Conservation (phyloP, 75 land plant genomes). For the Pinus taeda region DNA sequence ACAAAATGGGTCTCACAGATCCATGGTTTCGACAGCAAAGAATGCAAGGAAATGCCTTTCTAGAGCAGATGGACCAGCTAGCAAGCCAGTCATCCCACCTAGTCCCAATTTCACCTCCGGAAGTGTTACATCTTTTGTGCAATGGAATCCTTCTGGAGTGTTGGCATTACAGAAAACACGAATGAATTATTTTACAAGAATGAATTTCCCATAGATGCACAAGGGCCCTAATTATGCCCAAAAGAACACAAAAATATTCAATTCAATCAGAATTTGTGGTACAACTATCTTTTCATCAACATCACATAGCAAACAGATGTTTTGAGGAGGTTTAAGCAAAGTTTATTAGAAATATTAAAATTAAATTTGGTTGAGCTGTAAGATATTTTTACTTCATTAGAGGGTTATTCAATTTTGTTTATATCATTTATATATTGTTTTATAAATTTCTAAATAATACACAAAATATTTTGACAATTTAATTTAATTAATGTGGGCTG, state of each 20-base stretch:
- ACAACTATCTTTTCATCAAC: no score
- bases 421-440: no score
- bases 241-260: background rate
- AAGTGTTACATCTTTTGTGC: conserved; percentile 38
- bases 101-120: conserved; percentile 28
- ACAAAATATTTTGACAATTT: no score
- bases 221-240: conserved; percentile 26
- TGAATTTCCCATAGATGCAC: conserved; percentile 17
- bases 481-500: no score
- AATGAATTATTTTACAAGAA: conserved; percentile 19
- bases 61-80: background rate
- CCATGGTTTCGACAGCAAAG: conserved; percentile 68
- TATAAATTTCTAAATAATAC: no score
- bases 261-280: background rate
- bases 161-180: conserved; percentile 50
- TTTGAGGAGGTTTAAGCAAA: no score
- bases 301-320: no score
- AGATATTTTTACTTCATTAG: no score
- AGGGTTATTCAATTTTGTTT: no score
- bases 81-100: conserved; percentile 20
- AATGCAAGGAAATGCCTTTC: conserved; percentile 41
- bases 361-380: no score
- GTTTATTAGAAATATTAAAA: no score
- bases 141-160: conserved; percentile 42
- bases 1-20: conserved; percentile 46